Conservation (phyloP, 2,329 filamentous ascomycete species). For the Ascochyta viciae-villosae region DNA sequence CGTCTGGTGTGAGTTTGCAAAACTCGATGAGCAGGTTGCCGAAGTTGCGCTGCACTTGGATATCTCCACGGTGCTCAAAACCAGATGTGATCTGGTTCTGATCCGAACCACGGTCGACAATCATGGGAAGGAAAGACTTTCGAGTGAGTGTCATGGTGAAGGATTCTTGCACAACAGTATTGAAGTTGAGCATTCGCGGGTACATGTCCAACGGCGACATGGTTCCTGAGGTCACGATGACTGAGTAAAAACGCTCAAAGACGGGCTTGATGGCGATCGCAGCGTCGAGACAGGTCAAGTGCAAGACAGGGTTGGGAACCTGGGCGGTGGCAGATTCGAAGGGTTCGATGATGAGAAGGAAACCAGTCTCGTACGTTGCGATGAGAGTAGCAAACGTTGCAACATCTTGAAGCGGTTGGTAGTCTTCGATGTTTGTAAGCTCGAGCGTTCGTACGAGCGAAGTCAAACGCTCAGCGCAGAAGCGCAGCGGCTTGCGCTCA, state of each 20-base stretch:
- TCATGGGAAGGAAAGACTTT: slow-evolving; percentile 96
- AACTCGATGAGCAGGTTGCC: slow-evolving; percentile 94
- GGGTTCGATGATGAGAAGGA: slow-evolving; percentile 94
- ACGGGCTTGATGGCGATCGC: slow-evolving; percentile 98
- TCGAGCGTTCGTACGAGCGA: slow-evolving; percentile 94
- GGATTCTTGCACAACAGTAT: slow-evolving; percentile 91
- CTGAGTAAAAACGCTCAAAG: slow-evolving; percentile 95
- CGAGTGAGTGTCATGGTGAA: slow-evolving; percentile 96
- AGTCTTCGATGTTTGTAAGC: slow-evolving; percentile 97
- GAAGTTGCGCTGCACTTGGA: slow-evolving; percentile 96
- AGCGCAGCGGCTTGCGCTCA: slow-evolving; percentile 91
- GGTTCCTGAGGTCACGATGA: slow-evolving; percentile 97
- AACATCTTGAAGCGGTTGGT: slow-evolving; percentile 94
- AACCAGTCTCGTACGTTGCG: slow-evolving; percentile 96
- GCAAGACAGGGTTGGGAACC: slow-evolving; percentile 94
- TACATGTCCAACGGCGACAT: slow-evolving; percentile 99
- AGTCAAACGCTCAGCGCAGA: slow-evolving; percentile 93
- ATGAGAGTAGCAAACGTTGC: slow-evolving; percentile 96
- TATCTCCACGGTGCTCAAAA: slow-evolving; percentile 95
- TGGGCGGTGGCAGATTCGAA: slow-evolving; percentile 95
- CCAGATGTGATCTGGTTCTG: slow-evolving; percentile 91
- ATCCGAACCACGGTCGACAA: slow-evolving; percentile 93
- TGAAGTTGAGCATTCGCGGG: slow-evolving; percentile 96
- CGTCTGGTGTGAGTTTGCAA: slow-evolving; percentile 92
- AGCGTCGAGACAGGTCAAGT: slow-evolving; percentile 95